These are phyloP conservation scores for Salix caprea DNA, from an alignment of 345 rosid species.

Conservation along the genomic window DNA sequence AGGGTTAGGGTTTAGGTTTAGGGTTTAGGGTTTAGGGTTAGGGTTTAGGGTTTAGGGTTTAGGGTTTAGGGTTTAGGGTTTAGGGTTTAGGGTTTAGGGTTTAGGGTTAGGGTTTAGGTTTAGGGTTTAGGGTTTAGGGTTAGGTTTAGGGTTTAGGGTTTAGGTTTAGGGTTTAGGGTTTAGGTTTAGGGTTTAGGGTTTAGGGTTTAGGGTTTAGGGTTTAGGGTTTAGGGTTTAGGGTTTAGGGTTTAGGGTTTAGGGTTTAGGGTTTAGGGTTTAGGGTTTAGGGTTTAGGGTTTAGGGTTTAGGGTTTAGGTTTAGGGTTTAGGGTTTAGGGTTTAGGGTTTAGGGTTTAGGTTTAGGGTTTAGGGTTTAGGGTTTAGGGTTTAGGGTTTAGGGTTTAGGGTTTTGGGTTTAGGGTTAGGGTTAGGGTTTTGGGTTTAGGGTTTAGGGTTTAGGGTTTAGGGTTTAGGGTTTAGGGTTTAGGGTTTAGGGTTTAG, in stretches of 20 bases:
- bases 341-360: conserved; percentile 20
- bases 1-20: no score
- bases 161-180: conserved; percentile 16
- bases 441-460: conserved; percentile 2
- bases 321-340: conserved; percentile 16
- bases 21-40: no score
- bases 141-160: conserved; percentile 13
- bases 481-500: no score
- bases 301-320: not conserved
- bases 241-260: conserved; percentile 20
- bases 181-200: conserved; percentile 4
- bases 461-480: not conserved
- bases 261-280: conserved; percentile 12
- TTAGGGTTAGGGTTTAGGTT: no score
- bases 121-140: no score
- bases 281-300: conserved; percentile 10
- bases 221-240: conserved; percentile 19
- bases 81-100: not conserved
- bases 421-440: not conserved
- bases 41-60: no score
- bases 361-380: not conserved
- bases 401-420: conserved; percentile 15
- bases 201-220: conserved; percentile 17
- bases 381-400: conserved; percentile 16
- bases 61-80: no score